Percentiles rank a stretch among this genome's conserved stretches.
Evolutionary conservation across 2,329 filamentous ascomycete genomes (phyloP).

Genomic region (Xylariaceae sp.): DNA sequence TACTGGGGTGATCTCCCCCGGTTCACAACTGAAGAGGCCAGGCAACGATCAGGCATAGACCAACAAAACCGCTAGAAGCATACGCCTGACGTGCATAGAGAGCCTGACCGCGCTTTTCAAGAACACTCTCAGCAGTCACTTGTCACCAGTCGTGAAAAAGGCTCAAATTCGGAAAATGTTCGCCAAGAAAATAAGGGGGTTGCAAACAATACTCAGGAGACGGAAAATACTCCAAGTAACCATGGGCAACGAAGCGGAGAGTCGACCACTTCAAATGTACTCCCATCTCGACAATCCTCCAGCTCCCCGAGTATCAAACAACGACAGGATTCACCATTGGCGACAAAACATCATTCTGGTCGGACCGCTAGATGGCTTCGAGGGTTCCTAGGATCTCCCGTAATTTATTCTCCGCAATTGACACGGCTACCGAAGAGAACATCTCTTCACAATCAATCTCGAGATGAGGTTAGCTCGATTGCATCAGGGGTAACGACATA

Average conservation of each 20-base stretch:
- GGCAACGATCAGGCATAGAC: neutral
- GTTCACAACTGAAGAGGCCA: conserved; percentile 12
- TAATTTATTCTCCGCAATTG: conserved; percentile 13
- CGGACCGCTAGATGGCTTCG: conserved; percentile 28
- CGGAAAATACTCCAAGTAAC: neutral
- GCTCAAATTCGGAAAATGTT: conserved; percentile 19
- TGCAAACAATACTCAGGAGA: neutral
- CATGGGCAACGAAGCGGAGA: neutral
- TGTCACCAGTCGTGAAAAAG: conserved; percentile 8
- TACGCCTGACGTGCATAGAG: conserved; percentile 1
- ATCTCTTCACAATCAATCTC: conserved; percentile 21
- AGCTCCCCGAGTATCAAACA: conserved; percentile 2
- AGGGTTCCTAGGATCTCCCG: conserved; percentile 25
- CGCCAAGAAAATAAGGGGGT: conserved; percentile 7
- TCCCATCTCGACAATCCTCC: conserved; percentile 2
- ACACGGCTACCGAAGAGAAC: conserved; percentile 28
- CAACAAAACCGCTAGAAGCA: conserved; percentile 1
- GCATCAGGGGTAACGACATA: conserved; percentile 26
- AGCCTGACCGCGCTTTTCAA: conserved; percentile 6
- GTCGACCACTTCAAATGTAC: conserved; percentile 15
- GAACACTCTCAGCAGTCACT: conserved; percentile 14
- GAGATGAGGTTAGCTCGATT: conserved; percentile 12
- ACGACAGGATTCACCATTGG: conserved; percentile 6
- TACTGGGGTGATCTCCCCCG: conserved; percentile 29
- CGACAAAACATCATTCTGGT: conserved; percentile 20